Evolutionary conservation across 495 filamentous ascomycete genomes (phyloP), one percentile per base, ranked within the genome.

Genomic region (Lasiosphaeria hispida): DNA sequence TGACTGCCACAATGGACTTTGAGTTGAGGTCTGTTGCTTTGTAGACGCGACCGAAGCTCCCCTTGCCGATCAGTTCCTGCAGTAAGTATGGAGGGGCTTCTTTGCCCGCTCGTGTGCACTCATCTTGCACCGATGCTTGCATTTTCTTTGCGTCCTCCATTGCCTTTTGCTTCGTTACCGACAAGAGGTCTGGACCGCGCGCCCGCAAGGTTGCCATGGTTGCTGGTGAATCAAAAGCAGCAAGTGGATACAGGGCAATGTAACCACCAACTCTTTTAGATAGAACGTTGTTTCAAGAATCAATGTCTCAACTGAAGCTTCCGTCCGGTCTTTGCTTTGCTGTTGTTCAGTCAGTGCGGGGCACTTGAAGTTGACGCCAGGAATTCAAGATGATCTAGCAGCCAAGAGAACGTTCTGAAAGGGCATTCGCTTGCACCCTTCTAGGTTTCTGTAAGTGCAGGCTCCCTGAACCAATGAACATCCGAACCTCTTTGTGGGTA

Each of bases 31-130:
- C 86, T 58, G 65, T 84, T 33, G 69, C 90, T 72, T 94, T 96
- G 79, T 92, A 98, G 8, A 98, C 94, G 37, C 92, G 86, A 14
- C 94, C 95, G 73, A 91, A 97, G 4, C 87, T 86, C n/a, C 94
- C 94, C 71, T 97, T 97, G 15, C 94, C 94, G 57, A 96, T 93
- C 55, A 97, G 75, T 70, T 97, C 93, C 38, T 88, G 79, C 40
- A 98, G 90, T 10, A 84, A 84, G 62, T 96, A 98, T 6, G 65
- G 70, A 0, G 81, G 81, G 4, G 66, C 60, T 2, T 75, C 72
- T 42, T 79, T 79, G 37, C 77, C 78, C 14, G 72, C 71, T 53
- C 75, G 78, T 47, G 50, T 64, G 61, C 74, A 80, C 48, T 75
- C 74, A 51, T 82, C 80, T 57, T 74, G 62, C 45, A 82, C 79